Evolutionary conservation across 345 rosid species (phyloP).

Genomic region (Viola odorata): DNA sequence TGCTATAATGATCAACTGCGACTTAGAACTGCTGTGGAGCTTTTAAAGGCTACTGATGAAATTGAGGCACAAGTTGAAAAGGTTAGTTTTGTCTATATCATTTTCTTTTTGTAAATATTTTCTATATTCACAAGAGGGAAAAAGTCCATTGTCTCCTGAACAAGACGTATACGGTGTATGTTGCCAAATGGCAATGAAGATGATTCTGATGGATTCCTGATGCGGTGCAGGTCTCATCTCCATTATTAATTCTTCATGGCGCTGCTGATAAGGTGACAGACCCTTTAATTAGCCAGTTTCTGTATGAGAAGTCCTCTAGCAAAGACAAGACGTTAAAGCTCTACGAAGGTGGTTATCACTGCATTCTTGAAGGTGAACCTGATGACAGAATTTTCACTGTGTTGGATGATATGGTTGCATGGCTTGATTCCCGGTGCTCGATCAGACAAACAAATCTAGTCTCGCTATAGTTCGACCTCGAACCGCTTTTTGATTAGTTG

Average conservation of each 20-base stretch:
- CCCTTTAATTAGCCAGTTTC: conserved; percentile 73
- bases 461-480: background rate
- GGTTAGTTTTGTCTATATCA: conserved; percentile 26
- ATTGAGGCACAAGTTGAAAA: conserved; percentile 62
- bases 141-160: background rate
- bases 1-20: conserved; percentile 52
- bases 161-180: background rate
- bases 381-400: conserved; percentile 57
- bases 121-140: no score
- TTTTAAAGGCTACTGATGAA: conserved; percentile 61
- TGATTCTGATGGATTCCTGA: background rate
- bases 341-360: conserved; percentile 76
- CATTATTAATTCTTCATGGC: conserved; percentile 81
- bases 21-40: conserved; percentile 73
- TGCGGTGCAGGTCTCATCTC: conserved; percentile 64
- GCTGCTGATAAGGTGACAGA: conserved; percentile 86
- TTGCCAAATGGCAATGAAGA: no score
- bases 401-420: conserved; percentile 53
- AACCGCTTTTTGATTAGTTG: no score
- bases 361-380: conserved; percentile 90
- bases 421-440: conserved; percentile 60
- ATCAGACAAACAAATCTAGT: conserved; percentile 8
- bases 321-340: conserved; percentile 80
- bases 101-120: background rate
- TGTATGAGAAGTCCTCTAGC: conserved; percentile 65